Conservation (phyloP, 495 filamentous ascomycete species). For the Astrocystis sublimbata region DNA sequence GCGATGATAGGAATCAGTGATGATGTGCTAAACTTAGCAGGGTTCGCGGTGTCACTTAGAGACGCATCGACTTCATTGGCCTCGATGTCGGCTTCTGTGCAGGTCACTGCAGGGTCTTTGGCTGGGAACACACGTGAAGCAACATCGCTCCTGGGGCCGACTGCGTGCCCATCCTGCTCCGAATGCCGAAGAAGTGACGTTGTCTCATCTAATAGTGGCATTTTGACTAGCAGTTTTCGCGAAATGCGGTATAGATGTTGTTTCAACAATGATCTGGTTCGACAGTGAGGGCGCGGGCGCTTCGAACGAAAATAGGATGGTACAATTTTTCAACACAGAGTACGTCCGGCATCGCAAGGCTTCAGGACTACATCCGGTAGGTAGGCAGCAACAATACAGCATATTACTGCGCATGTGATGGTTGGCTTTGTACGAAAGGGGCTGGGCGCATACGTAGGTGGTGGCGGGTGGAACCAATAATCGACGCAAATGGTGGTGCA, state of each 20-base stretch:
- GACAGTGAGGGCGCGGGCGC: background rate
- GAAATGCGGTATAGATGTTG: background rate
- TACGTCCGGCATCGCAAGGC: constrained; percentile 6
- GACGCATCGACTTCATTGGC: background rate
- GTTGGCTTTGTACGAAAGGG: background rate
- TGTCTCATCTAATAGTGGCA: constrained; percentile 5
- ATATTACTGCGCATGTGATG: background rate
- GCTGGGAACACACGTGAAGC: background rate
- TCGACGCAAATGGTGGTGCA: background rate
- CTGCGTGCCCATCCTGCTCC: background rate
- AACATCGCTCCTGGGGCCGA: background rate
- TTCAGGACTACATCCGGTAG: background rate
- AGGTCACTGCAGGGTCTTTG: background rate
- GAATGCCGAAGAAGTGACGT: constrained; percentile 13
- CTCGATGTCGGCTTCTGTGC: background rate
- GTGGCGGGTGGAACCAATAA: background rate
- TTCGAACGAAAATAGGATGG: background rate
- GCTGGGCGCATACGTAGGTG: background rate
- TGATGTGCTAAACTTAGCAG: constrained; percentile 1
- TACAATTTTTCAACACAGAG: no score
- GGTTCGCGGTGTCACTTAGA: background rate
- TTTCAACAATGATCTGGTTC: no score
- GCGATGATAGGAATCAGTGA: constrained; percentile 10
- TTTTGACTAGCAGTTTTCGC: background rate
- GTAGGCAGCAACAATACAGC: constrained; percentile 1